phyloP scores from a whole-genome alignment of 768 basidiomycete species.

The Phanerochaete sordida region DNA sequence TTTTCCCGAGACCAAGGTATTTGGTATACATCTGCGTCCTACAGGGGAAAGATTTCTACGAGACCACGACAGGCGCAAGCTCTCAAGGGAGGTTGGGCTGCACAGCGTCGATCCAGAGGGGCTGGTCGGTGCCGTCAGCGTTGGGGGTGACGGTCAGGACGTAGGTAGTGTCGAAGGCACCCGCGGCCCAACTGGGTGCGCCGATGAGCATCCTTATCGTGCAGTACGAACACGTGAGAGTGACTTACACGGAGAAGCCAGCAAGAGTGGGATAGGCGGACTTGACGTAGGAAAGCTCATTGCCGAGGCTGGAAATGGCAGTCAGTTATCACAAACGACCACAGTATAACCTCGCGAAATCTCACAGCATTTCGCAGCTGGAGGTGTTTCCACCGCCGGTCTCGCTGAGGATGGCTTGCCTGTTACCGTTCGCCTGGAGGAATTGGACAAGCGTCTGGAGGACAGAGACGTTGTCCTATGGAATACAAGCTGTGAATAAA shows the following conservation, averaged over 20 bases:
- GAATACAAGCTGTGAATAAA: conserved; percentile 4
- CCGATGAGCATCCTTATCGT: background rate
- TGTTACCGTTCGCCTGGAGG: conserved; percentile 37
- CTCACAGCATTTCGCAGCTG: conserved; percentile 33
- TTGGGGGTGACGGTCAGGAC: conserved; percentile 46
- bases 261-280: conserved; percentile 37
- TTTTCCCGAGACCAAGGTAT: too few species aligned
- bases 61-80: background rate
- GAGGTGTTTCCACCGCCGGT: conserved; percentile 42
- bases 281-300: conserved; percentile 45
- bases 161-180: conserved; percentile 49
- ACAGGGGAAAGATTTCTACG: too few species aligned
- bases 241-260: conserved; percentile 42
- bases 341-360: background rate
- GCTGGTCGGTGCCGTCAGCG: conserved; percentile 44
- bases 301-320: conserved; percentile 29
- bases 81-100: conserved; percentile 26
- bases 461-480: conserved; percentile 42
- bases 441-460: conserved; percentile 40
- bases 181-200: conserved; percentile 40
- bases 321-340: background rate
- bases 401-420: conserved; percentile 42
- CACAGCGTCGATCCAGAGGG: conserved; percentile 38
- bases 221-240: background rate
- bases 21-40: too few species aligned